Evolutionary conservation across 805 yeast genomes (phyloP).

Genomic region (Candida ficus): DNA sequence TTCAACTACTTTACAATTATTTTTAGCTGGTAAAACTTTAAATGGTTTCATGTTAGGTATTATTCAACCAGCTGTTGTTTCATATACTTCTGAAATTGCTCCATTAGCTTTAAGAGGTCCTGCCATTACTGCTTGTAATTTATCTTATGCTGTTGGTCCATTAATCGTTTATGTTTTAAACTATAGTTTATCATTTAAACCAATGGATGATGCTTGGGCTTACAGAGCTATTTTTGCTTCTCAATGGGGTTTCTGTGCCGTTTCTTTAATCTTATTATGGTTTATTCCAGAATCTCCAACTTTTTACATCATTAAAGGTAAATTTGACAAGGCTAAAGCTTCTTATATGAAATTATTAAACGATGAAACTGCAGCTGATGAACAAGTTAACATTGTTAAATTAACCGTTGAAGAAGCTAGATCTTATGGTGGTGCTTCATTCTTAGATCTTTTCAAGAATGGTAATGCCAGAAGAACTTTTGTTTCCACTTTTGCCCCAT

Average conservation of each 20-base stretch:
- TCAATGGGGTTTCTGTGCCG: constrained; percentile 16
- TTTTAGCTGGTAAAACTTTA: constrained; percentile 36
- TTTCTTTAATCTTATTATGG: constrained; percentile 25
- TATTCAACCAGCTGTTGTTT: constrained; percentile 30
- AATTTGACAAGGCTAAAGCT: constrained; percentile 28
- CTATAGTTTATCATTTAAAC: constrained; percentile 15
- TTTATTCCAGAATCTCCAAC: constrained; percentile 41
- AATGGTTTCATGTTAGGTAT: constrained; percentile 38
- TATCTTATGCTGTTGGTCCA: constrained; percentile 34
- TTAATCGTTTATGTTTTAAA: constrained; percentile 29
- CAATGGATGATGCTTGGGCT: constrained; percentile 18
- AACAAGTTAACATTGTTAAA: constrained; percentile 27
- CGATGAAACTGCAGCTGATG: constrained; percentile 21
- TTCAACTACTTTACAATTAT: constrained; percentile 30
- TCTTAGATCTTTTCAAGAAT: constrained; percentile 37
- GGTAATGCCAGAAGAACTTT: constrained; percentile 37
- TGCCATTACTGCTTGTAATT: constrained; percentile 32
- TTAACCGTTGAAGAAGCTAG: constrained; percentile 24
- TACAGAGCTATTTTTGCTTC: constrained; percentile 32
- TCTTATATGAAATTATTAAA: constrained; percentile 21
- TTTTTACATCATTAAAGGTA: constrained; percentile 33
- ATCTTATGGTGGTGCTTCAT: constrained; percentile 25
- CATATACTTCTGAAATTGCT: constrained; percentile 37
- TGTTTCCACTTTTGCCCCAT: constrained; percentile 25
- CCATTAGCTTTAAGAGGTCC: constrained; percentile 36